Conservation (phyloP, 306 rosid genomes). For the Cicer arietinum region DNA sequence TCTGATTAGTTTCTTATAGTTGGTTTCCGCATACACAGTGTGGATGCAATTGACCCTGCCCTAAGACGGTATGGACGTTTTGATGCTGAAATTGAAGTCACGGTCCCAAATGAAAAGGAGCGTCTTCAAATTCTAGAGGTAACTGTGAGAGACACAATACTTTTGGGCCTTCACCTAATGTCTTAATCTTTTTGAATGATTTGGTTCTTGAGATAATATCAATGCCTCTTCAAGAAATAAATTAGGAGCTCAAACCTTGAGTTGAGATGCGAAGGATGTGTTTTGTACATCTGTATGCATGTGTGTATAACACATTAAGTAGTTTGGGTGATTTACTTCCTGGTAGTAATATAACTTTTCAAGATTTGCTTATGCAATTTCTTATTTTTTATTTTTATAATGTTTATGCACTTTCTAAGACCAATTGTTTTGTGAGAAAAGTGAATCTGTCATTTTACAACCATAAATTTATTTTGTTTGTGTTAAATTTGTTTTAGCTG, state of each 20-base stretch:
- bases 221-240: background rate
- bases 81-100: conserved; percentile 88
- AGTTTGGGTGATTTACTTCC: conserved; percentile 18
- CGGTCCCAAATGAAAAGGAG: conserved; percentile 80
- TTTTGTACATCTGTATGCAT: background rate
- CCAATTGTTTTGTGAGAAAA: conserved; percentile 29
- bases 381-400: no score
- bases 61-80: conserved; percentile 88
- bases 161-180: background rate
- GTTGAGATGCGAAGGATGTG: conserved; percentile 2
- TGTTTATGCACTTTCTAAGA: background rate
- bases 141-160: conserved; percentile 19
- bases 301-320: background rate
- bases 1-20: conserved; percentile 16
- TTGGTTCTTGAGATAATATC: conserved; percentile 35
- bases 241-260: conserved; percentile 11
- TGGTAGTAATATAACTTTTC: conserved; percentile 22
- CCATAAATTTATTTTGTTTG: conserved; percentile 25
- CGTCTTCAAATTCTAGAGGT: conserved; percentile 90
- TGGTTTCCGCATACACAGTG: conserved; percentile 54
- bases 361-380: background rate
- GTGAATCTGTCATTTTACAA: conserved; percentile 13
- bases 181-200: conserved; percentile 1
- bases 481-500: conserved; percentile 58
- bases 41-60: conserved; percentile 89